Conservation (phyloP, 2,329 filamentous ascomycete genomes). For the Sporothrix mexicana region DNA sequence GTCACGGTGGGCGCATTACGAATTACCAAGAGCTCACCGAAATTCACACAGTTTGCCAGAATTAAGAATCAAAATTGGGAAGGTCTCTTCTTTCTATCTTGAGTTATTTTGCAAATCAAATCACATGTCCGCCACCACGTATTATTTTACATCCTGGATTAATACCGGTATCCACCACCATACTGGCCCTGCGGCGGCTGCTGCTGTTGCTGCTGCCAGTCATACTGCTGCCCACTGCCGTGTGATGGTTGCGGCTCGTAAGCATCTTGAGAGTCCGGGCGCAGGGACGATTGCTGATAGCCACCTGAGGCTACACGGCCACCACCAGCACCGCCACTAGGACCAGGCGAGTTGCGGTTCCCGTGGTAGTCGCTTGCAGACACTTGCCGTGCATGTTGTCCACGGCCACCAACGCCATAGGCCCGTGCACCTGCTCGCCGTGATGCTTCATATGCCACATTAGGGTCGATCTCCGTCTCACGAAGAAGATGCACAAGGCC, state of each 20-base stretch:
- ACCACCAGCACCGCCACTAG: slow-evolving; percentile 42
- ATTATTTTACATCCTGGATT: neutral
- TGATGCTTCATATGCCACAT: slow-evolving; percentile 55
- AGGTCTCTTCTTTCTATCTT: too few relatives aligned
- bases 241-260: slow-evolving; percentile 50
- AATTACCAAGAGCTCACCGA: too few relatives aligned
- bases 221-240: slow-evolving; percentile 13
- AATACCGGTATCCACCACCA: slow-evolving; percentile 35
- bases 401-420: slow-evolving; percentile 31
- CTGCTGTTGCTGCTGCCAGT: slow-evolving; percentile 31
- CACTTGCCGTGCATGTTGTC: slow-evolving; percentile 48
- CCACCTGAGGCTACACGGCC: slow-evolving; percentile 46
- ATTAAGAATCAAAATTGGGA: too few relatives aligned
- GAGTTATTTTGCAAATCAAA: neutral
- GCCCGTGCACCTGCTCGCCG: slow-evolving; percentile 19
- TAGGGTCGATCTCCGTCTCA: slow-evolving; percentile 66
- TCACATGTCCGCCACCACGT: too few relatives aligned
- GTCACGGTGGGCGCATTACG: too few relatives aligned
- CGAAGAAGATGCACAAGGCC: slow-evolving; percentile 76
- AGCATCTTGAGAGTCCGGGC: slow-evolving; percentile 54
- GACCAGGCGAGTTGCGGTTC: slow-evolving; percentile 39
- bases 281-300: slow-evolving; percentile 60
- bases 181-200: slow-evolving; percentile 1
- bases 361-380: slow-evolving; percentile 46
- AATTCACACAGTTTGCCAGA: too few relatives aligned